Base-by-base conservation (phyloP, 257 asterid species). In the Ilex asprella region DNA sequence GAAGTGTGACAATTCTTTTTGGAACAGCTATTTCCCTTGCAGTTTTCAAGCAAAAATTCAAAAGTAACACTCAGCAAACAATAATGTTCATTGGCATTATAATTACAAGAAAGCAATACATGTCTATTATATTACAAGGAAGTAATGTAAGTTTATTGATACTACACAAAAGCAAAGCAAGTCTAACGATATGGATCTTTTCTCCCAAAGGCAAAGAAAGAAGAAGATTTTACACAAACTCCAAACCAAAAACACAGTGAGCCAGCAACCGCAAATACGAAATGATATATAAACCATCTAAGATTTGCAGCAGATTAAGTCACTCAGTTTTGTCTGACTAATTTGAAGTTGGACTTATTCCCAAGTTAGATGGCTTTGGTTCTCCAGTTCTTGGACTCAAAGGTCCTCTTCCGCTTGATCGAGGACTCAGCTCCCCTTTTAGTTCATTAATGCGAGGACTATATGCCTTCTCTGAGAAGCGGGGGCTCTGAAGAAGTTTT, bases 371-470 rank as follows among this genome's bases (percentile, higher is more conserved):
- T 1, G 79, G 68, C 55, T 79, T 81, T 1, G 61, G 64, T 50
- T 87, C 88, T 67, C 80, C 80, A 1, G 64, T 70, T 60, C 64
- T 83, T 1, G 96, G 96, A 61, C 88, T 87, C 30, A 59, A 67
- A 54, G 66, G 41, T 27, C 82, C 86, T 62, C 81, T 68, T 43
- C 75, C 79, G 0, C 59, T 68, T 12, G 78, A 53, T 16, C 55
- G 73, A 10, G 87, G 81, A 31, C 76, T 70, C 30, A 43, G 68
- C 30, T 64, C 80, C 47, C 80, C 81, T 73, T 89, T 75, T 15
- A 86, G 83, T 59, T 81, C 86, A 54, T 63, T 79, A 10, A 90
- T 66, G 6, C 84, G 78, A 0, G 95, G 95, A 54, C 94, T 85
- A 53, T 70, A 76, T 13, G 81, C 80, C 63, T 65, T 80, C 67